Base-by-base conservation (phyloP, 164 flowering plant genomes). In the Magnolia sinica region DNA sequence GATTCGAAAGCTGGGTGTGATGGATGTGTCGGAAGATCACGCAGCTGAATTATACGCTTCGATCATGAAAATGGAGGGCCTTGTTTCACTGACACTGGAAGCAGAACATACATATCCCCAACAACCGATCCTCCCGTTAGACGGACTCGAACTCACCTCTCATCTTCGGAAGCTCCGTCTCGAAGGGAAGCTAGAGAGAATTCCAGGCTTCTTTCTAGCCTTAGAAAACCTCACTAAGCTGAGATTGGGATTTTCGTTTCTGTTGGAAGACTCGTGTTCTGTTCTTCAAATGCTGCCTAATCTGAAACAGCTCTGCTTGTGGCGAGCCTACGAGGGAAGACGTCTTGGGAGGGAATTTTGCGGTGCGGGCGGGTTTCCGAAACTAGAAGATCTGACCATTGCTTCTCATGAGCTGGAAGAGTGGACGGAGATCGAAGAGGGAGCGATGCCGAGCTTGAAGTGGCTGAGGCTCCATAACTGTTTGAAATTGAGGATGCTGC, bases 401-500 rank as follows among this genome's bases (percentile, higher is more conserved):
- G 9, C 7, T 18, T 74, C 27, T 8, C 55, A 29, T 14, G 4
- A 7, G 6, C 76, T 74, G 10, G 76, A 74, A 70, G 76, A 64
- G 20, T 74, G 68, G 59, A 65, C 86, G 50, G 72, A 45, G 51
- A 64, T 74, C 19, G 61, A 74, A 45, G 76, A 64, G 59, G 76
- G 76, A n/a, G 68, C 71, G 20, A 19, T 74, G 29, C 76, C 20
- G 20, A 9, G 71, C 76, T 23, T 74, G 19, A 45, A n/a, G 18
- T 18, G 7, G 14, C 24, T 71, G 55, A 13, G 58, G 7, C 23
- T 71, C 37, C 59, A 50, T 10, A 81, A 67, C 66, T 84, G 84
- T 73, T 67, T 73, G 72, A 70, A 50, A 14, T 74, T 82, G 77
- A 78, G 77, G 71, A 78, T 68, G 79, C 79, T 84, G 24, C 83